These are phyloP conservation scores for Endocladia muricata DNA, from an alignment of 31 red algal genomes.

Conservation along the genomic window DNA sequence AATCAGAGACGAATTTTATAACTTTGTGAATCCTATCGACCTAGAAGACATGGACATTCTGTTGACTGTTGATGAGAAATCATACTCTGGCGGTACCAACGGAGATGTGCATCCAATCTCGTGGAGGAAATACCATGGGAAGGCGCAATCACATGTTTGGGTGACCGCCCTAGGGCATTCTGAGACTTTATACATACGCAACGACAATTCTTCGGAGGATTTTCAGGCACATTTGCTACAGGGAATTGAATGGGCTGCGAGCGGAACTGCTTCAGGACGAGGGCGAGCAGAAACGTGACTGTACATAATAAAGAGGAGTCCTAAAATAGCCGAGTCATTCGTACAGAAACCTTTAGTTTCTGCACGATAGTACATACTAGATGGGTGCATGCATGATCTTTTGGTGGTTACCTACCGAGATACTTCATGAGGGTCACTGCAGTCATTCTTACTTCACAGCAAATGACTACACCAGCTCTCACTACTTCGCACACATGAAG, in stretches of 20 bases:
- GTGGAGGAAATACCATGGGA: neutral
- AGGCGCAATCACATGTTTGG: slow-evolving; percentile 8
- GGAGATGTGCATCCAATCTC: slow-evolving; percentile 14
- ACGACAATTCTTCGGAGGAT: neutral
- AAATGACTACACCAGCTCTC: too few species aligned
- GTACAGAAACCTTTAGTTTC: neutral
- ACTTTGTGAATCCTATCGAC: slow-evolving; percentile 1
- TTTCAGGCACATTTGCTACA: slow-evolving; percentile 9
- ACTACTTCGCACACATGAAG: too few species aligned
- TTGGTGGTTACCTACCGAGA: too few species aligned
- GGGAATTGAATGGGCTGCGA: slow-evolving; percentile 21
- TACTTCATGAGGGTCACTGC: too few species aligned
- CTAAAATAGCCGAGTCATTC: neutral
- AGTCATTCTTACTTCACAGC: too few species aligned
- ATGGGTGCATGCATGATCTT: too few species aligned
- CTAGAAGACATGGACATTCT: slow-evolving; percentile 5
- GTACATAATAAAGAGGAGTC: neutral
- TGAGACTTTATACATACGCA: neutral
- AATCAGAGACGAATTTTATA: slow-evolving; percentile 10
- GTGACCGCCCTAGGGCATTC: slow-evolving; percentile 11
- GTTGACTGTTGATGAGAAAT: slow-evolving; percentile 8
- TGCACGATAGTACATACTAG: too few species aligned
- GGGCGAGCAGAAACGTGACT: neutral
- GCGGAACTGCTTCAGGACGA: neutral
- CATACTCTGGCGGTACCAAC: neutral